Evolutionary conservation across 768 basidiomycete genomes (phyloP).

Genomic region (Pleurotus djamor): DNA sequence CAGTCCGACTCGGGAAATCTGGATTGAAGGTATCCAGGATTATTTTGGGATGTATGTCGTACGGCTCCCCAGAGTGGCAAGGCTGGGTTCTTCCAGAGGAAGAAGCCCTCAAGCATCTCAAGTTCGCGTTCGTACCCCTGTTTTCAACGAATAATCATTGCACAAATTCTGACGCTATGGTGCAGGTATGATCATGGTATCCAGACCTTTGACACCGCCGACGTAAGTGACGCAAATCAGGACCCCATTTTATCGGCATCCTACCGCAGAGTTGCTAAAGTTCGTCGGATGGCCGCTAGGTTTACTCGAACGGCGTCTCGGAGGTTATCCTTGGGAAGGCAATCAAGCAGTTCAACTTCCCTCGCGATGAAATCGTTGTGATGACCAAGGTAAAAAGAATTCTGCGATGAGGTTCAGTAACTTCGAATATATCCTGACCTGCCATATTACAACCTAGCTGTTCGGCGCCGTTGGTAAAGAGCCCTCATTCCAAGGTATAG

Average conservation of each 20-base stretch:
- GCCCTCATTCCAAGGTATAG: not conserved
- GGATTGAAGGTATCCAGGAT: slow-evolving; percentile 65
- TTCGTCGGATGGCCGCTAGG: slow-evolving; percentile 23
- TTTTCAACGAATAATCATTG: not conserved
- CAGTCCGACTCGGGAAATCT: slow-evolving; percentile 48
- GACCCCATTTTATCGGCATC: not conserved
- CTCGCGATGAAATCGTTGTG: slow-evolving; percentile 75
- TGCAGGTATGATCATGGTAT: slow-evolving; percentile 58
- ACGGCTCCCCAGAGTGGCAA: slow-evolving; percentile 52
- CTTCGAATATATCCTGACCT: not conserved
- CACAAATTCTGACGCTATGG: not conserved
- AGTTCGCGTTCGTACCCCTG: slow-evolving; percentile 19
- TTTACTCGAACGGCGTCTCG: slow-evolving; percentile 64
- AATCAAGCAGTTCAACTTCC: slow-evolving; percentile 62
- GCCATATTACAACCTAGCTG: slow-evolving; percentile 33
- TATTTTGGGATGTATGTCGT: slow-evolving; percentile 63
- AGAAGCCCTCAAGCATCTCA: slow-evolving; percentile 51
- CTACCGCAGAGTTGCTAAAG: not conserved
- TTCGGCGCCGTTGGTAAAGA: slow-evolving; percentile 27
- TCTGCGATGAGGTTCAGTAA: slow-evolving; percentile 11
- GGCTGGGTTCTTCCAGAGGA: slow-evolving; percentile 44
- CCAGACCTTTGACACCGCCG: slow-evolving; percentile 59
- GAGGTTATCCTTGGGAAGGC: slow-evolving; percentile 72
- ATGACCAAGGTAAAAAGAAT: not conserved
- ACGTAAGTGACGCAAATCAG: slow-evolving; percentile 21